Evolutionary conservation across 208 protist species (phyloP).

Genomic region (Trypanosoma vivax): DNA sequence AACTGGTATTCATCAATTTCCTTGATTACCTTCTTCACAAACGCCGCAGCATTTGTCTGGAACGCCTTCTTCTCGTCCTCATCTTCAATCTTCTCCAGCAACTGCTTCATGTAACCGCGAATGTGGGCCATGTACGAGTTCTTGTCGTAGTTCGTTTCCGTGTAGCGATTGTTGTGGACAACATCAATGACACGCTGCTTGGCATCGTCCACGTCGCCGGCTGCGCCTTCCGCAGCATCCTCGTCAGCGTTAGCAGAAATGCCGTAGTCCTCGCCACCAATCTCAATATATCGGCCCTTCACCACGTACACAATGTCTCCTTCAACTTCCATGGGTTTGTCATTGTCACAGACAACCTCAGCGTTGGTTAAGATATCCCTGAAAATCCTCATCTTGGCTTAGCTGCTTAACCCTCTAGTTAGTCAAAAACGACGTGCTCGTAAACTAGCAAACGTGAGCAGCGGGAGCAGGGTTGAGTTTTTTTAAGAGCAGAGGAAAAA

Average conservation of each 20-base stretch:
- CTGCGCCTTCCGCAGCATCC: conserved; percentile 78
- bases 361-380: conserved; percentile 80
- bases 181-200: conserved; percentile 83
- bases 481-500: not conserved
- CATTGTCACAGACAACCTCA: conserved; percentile 90
- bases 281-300: conserved; percentile 78
- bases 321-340: conserved; percentile 67
- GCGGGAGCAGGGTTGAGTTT: too few relatives aligned
- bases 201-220: conserved; percentile 69
- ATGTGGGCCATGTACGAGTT: conserved; percentile 89
- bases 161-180: conserved; percentile 88
- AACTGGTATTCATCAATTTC: conserved; percentile 91
- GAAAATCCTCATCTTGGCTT: conserved; percentile 80
- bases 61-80: conserved; percentile 85
- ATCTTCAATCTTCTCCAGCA: conserved; percentile 79
- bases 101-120: conserved; percentile 86
- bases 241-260: conserved; percentile 90
- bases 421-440: too few relatives aligned
- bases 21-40: conserved; percentile 90
- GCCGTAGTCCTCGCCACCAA: conserved; percentile 86
- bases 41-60: conserved; percentile 76
- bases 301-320: conserved; percentile 81
- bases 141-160: conserved; percentile 91
- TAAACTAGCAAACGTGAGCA: too few relatives aligned
- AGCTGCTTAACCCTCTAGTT: not conserved